phyloP scores from a whole-genome alignment of 768 basidiomycete species.

The Lentinula sp. region DNA sequence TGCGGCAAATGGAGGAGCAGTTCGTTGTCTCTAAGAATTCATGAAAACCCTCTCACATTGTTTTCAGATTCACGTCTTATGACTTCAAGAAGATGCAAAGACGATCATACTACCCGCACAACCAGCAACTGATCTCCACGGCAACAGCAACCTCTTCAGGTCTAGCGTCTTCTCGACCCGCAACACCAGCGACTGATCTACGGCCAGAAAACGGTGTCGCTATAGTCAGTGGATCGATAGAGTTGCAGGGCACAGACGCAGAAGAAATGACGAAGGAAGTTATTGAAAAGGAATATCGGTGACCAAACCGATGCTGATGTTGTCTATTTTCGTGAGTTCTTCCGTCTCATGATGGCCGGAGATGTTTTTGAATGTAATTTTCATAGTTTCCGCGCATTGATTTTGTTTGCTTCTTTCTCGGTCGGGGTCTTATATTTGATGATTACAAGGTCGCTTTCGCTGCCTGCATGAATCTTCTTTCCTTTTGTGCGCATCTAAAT shows the following conservation, averaged over 20 bases:
- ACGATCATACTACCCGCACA: constrained; percentile 85
- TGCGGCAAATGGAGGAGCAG: constrained; percentile 99
- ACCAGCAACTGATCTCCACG: constrained; percentile 67
- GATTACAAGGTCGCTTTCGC: not conserved
- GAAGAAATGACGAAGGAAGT: constrained; percentile 35
- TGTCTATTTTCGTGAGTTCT: not conserved
- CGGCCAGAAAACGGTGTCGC: constrained; percentile 35
- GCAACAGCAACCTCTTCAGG: constrained; percentile 73
- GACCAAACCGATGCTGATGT: not conserved
- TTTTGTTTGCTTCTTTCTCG: not conserved
- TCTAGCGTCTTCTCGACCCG: constrained; percentile 64
- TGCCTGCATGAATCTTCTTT: not conserved
- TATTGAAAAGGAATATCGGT: constrained; percentile 42
- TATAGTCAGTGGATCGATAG: constrained; percentile 34
- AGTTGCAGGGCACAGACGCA: constrained; percentile 32
- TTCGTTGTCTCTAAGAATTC: constrained; percentile 29
- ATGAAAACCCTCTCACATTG: constrained; percentile 1
- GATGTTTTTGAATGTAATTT: not conserved
- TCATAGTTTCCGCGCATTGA: not conserved
- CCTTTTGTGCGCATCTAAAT: not conserved
- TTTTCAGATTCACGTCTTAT: constrained; percentile 76
- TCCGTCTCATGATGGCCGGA: not conserved
- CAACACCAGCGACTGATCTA: constrained; percentile 57
- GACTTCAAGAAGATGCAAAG: constrained; percentile 91
- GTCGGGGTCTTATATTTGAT: not conserved